phyloP scores from a whole-genome alignment of 192 early-diverging fungal genomes.

The Haplosporangium gracile region DNA sequence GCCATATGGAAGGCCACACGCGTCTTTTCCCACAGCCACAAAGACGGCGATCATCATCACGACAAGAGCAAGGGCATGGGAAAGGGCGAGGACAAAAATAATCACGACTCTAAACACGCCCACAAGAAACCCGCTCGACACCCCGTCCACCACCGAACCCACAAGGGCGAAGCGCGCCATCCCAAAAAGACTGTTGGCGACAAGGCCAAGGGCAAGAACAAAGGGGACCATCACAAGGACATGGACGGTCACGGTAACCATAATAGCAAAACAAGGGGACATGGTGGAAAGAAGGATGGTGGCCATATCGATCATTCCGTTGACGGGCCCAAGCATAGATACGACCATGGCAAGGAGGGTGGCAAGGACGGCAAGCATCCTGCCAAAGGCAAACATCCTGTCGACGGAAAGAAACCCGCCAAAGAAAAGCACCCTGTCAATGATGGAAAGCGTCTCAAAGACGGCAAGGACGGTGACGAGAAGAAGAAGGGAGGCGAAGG shows the following conservation, averaged over 20 bases:
- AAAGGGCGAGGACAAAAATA: not conserved
- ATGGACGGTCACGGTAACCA: not conserved
- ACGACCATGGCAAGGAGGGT: not conserved
- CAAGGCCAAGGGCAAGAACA: constrained; percentile 8
- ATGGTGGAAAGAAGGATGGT: not conserved
- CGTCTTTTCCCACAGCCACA: not conserved
- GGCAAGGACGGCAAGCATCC: not conserved
- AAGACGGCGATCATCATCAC: not conserved
- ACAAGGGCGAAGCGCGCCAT: not conserved
- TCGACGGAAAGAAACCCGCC: not conserved
- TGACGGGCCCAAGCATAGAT: not conserved
- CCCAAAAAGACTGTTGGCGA: not conserved
- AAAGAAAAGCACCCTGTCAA: not conserved
- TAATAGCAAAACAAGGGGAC: not conserved
- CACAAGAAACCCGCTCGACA: not conserved
- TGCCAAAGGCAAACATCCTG: not conserved
- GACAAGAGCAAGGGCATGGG: not conserved
- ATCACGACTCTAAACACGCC: not conserved
- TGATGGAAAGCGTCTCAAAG: not conserved
- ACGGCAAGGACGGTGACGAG: not conserved
- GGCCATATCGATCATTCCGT: not conserved
- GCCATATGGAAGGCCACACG: constrained; percentile 21
- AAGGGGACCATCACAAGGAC: not conserved
- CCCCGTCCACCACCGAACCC: not conserved
- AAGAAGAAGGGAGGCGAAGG: not conserved